Evolutionary conservation across 2,329 filamentous ascomycete genomes (phyloP).

Genomic region (Ceratocystis destructans): DNA sequence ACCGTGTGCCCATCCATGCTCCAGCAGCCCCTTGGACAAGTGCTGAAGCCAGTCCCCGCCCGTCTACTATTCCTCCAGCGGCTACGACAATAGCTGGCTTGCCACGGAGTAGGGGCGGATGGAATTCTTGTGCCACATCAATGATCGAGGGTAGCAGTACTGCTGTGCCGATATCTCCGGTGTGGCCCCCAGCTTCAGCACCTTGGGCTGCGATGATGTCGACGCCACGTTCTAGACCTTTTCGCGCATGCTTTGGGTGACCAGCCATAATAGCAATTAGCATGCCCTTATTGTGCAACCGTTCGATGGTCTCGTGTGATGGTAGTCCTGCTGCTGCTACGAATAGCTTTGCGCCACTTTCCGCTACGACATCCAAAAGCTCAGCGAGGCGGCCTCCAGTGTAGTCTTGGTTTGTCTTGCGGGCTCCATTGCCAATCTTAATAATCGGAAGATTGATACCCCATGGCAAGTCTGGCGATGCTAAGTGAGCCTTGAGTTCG

Average conservation of each 20-base stretch:
- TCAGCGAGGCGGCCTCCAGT: slow-evolving; percentile 79
- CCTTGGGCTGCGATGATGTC: slow-evolving; percentile 89
- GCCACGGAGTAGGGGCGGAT: slow-evolving; percentile 54
- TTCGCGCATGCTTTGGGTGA: slow-evolving; percentile 77
- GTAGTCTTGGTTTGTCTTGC: slow-evolving; percentile 93
- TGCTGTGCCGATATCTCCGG: slow-evolving; percentile 72
- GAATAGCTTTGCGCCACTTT: slow-evolving; percentile 71
- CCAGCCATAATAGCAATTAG: slow-evolving; percentile 97
- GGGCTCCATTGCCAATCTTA: slow-evolving; percentile 68
- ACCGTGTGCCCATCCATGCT: slow-evolving; percentile 90
- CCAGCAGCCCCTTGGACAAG: slow-evolving; percentile 79
- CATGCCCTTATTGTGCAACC: slow-evolving; percentile 66
- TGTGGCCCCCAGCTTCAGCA: slow-evolving; percentile 86
- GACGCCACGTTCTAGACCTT: slow-evolving; percentile 73
- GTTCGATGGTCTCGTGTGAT: slow-evolving; percentile 55
- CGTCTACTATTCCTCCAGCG: slow-evolving; percentile 76
- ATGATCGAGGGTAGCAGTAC: slow-evolving; percentile 78
- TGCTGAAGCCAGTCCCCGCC: slow-evolving; percentile 62
- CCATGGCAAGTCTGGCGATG: slow-evolving; percentile 58
- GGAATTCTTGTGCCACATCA: slow-evolving; percentile 63
- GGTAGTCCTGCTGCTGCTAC: slow-evolving; percentile 83
- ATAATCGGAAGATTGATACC: slow-evolving; percentile 85
- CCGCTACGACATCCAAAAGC: slow-evolving; percentile 73
- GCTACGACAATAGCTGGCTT: slow-evolving; percentile 67
- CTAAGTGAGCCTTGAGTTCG: slow-evolving; percentile 67